Evolutionary conservation across 2,329 filamentous ascomycete genomes (phyloP), one percentile per base, ranked within the genome.

Genomic region (Tolypocladium tundrense): DNA sequence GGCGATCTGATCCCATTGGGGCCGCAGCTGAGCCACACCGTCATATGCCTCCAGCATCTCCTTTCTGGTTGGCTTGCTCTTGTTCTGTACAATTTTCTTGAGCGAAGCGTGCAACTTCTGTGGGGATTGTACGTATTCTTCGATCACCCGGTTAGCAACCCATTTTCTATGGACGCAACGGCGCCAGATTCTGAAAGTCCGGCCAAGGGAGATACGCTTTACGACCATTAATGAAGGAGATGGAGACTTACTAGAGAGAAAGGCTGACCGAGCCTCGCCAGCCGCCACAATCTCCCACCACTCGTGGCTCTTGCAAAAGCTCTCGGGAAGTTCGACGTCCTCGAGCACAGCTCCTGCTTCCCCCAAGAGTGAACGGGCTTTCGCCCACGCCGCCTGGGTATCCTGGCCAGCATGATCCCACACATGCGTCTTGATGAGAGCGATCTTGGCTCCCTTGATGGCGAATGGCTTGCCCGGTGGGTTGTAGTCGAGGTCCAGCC

Each of bases 91-190:
- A 41, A 83, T 77, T 0, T 65, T 75, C 0, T 73, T 66, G 0
- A 87, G 68, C 2, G 70, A 71, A 0, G 68, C 58, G 21, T 77
- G 66, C 3, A 88, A 68, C 53, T 79, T 68, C 10, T 52, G 4
- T 2, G 31, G 6, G 7, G 48, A 52, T 21, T 35, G 0, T 76
- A 72, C 63, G 78, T 81, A 1, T 74, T 73, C 2, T 71, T 62
- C 1, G 69, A 69, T 60, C 85, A 82, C 45, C 86, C 82, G 1
- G 77, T 72, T 1, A 83, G 65, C 59, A 86, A 86, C 0, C 77
- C 73, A 0, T 75, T 72, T 78, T n/a, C 2, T 52, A 31, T 40
- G 27, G 37, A n/a, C 35, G 54, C 2, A 56, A 35, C 8, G 39
- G 31, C 10, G 16, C 16, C 16, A 52, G 2, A 11, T 2, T 11